Conservation (phyloP, 1,284 basidiomycete species). For the Psilocybe mexicana region DNA sequence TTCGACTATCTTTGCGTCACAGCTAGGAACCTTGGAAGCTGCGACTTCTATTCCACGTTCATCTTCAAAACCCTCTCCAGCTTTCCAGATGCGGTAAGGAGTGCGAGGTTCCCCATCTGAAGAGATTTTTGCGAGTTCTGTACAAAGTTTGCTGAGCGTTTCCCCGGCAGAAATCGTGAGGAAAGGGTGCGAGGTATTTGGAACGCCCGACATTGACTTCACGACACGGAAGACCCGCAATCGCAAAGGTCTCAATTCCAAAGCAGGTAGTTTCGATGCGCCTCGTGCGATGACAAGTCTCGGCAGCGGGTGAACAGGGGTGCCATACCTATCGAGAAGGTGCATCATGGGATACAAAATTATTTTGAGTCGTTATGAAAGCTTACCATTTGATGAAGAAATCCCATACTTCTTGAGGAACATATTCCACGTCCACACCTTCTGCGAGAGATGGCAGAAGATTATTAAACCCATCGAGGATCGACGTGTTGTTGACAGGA, state of each 20-base stretch:
- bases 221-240: conserved; percentile 61
- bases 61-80: conserved; percentile 39
- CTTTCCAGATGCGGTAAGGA: conserved; percentile 63
- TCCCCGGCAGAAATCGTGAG: conserved; percentile 55
- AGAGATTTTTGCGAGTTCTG: conserved; percentile 39
- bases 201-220: conserved; percentile 25
- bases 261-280: conserved; percentile 47
- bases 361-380: neutral
- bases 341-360: conserved; percentile 5
- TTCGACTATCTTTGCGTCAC: conserved; percentile 38
- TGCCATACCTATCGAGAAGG: conserved; percentile 63
- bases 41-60: conserved; percentile 41
- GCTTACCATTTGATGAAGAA: conserved; percentile 68
- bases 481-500: conserved; percentile 70
- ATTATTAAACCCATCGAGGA: conserved; percentile 58
- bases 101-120: conserved; percentile 28
- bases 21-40: conserved; percentile 36
- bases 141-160: conserved; percentile 43
- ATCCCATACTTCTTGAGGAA: conserved; percentile 76
- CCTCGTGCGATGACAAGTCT: conserved; percentile 69
- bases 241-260: conserved; percentile 80
- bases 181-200: conserved; percentile 28
- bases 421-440: conserved; percentile 75
- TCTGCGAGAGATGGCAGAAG: conserved; percentile 55
- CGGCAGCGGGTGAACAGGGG: conserved; percentile 52